Evolutionary conservation across 371 early-diverging fungal species (phyloP).

Genomic region (Mortierella sp.): DNA sequence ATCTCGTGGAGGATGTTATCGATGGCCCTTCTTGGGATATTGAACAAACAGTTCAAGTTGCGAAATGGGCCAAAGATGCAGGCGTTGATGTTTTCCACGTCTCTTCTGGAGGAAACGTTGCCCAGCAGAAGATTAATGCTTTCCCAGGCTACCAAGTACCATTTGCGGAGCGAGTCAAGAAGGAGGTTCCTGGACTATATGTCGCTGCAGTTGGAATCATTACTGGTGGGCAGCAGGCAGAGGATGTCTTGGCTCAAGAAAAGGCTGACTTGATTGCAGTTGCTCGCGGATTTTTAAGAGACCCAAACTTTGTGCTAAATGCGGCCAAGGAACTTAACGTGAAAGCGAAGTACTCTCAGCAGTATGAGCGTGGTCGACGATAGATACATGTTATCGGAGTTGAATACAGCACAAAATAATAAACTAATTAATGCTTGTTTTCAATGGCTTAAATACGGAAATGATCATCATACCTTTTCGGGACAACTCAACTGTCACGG

Average conservation of each 20-base stretch:
- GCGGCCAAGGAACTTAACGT: conserved; percentile 75
- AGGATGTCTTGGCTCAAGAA: conserved; percentile 71
- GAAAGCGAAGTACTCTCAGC: conserved; percentile 71
- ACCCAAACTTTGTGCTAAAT: conserved; percentile 67
- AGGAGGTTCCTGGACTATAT: conserved; percentile 65
- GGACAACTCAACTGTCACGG: too few species aligned
- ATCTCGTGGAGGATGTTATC: conserved; percentile 68
- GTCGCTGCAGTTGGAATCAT: conserved; percentile 86
- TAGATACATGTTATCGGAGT: background rate
- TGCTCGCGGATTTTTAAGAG: conserved; percentile 81
- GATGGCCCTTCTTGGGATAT: conserved; percentile 67
- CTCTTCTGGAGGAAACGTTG: conserved; percentile 77
- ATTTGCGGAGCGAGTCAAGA: conserved; percentile 70
- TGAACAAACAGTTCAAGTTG: conserved; percentile 75
- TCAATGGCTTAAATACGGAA: too few species aligned
- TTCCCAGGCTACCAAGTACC: conserved; percentile 80
- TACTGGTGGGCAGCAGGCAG: conserved; percentile 72
- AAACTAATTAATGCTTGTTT: too few species aligned
- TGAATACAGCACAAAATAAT: too few species aligned
- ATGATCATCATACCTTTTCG: too few species aligned
- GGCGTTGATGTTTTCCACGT: conserved; percentile 86
- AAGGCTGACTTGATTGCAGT: conserved; percentile 81
- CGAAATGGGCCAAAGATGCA: conserved; percentile 63
- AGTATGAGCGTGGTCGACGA: conserved; percentile 68
- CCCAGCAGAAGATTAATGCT: conserved; percentile 62